These are phyloP conservation scores for Dactylella cylindrospora DNA, from an alignment of 2,329 filamentous ascomycete genomes.

Conservation along the genomic window DNA sequence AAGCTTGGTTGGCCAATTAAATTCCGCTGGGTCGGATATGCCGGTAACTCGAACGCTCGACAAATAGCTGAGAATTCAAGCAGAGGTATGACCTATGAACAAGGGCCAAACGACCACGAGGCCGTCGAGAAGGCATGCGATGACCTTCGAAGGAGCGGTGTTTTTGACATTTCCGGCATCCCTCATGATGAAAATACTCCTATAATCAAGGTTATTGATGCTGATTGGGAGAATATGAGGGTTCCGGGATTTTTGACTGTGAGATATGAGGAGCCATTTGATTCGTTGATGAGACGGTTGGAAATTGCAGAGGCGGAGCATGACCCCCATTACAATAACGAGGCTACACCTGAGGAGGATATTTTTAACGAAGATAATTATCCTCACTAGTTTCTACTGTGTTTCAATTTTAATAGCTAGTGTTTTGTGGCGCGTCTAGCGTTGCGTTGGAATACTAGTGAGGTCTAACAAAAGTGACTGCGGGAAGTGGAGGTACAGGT, in stretches of 20 bases:
- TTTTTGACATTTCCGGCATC: conserved; percentile 22
- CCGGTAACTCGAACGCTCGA: conserved; percentile 11
- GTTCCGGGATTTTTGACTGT: conserved; percentile 18
- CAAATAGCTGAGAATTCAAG: conserved; percentile 4
- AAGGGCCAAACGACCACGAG: not conserved
- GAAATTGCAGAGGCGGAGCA: conserved; percentile 28
- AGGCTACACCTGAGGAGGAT: conserved; percentile 29
- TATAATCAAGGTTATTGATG: conserved; percentile 16
- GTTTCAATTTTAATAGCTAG: not conserved
- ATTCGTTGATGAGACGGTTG: conserved; percentile 19
- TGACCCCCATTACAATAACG: conserved; percentile 34
- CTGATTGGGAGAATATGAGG: conserved; percentile 24
- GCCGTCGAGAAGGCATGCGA: conserved; percentile 16
- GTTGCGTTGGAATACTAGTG: not conserved
- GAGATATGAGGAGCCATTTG: conserved; percentile 23
- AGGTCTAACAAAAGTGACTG: not conserved
- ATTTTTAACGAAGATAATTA: conserved; percentile 29
- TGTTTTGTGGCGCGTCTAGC: not conserved
- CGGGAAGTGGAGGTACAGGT: too few relatives aligned
- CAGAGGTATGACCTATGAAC: not conserved
- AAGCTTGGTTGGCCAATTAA: conserved; percentile 15
- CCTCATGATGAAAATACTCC: conserved; percentile 28
- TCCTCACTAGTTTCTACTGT: not conserved
- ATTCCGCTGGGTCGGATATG: conserved; percentile 11
- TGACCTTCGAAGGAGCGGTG: conserved; percentile 2